Base-by-base conservation (phyloP, 441 rosid species). In the Populus trichocarpa region DNA sequence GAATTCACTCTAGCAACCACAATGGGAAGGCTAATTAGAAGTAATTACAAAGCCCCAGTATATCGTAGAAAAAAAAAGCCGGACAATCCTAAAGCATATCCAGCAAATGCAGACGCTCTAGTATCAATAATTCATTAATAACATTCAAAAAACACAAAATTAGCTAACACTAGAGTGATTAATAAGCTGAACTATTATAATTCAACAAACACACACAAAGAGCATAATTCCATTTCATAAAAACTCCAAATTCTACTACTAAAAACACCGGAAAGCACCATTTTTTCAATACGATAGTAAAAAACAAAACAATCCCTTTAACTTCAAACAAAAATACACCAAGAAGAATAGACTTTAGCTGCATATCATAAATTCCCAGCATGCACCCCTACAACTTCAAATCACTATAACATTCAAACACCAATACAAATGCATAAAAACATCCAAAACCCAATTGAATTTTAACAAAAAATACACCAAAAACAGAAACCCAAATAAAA, bases 1-100 rank as follows among this genome's bases (percentile, higher is more conserved):
- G 85, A 94, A 96, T 83, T 96, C 99, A 82, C 99, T 96, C 98
- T 96, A 72, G 8, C 82, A 81, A 70, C 22, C 82, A 80, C 57
- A 83, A 81, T 6, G 6, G 63, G 40, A 28, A 28, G 6, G 7
- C 35, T 13, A 66, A 73, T 78, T 30, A 77, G 63, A 66, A 40
- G 57, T 18, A 16, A 30, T 70, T 12, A 46, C 8, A 9, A 40
- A 14, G 7, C 42, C 35, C 2, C 1, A 8, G 23, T 12, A 11
- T 40, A 46, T 46, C 6, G 18, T 4, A 46, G 57, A 46, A 46
- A 14, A 20, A 6, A 46, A 1, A 14, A 46, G 57, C 57, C 20
- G 20, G 57, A 46, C 20, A 46, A 46, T 14, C 57, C 18, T 46
- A 13, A 46, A 46, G 20, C 18, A 46, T 46, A 46, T 46, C 57